A percentile compares a stretch with the other conserved stretches of the same genome.
phyloP scores from a whole-genome alignment of 140 eudicot species.

The Ambrosia hybrid region DNA sequence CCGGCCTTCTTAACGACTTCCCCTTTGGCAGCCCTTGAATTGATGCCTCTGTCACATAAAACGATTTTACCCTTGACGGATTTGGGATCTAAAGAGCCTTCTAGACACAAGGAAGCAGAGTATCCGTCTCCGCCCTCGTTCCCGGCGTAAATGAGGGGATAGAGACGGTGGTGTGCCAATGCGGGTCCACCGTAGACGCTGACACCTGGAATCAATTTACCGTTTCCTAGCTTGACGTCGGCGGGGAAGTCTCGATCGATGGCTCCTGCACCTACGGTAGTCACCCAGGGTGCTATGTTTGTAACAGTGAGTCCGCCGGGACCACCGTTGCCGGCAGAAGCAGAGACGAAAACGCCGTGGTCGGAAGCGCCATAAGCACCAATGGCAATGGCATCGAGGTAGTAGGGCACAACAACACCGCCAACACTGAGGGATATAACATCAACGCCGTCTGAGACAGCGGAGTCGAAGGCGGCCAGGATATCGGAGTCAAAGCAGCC shows the following conservation, averaged over 20 bases:
- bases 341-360: slow-evolving; percentile 83
- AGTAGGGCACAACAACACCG: slow-evolving; percentile 85
- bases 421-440: slow-evolving; percentile 80
- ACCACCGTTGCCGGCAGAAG: slow-evolving; percentile 98
- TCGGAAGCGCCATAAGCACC: slow-evolving; percentile 76
- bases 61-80: slow-evolving; percentile 75
- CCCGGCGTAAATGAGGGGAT: slow-evolving; percentile 79
- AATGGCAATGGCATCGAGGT: slow-evolving; percentile 88
- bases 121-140: slow-evolving; percentile 80
- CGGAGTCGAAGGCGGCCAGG: slow-evolving; percentile 90
- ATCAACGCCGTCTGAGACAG: slow-evolving; percentile 85
- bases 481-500: slow-evolving; percentile 94
- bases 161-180: slow-evolving; percentile 46
- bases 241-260: slow-evolving; percentile 92
- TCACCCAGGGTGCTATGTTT: slow-evolving; percentile 91
- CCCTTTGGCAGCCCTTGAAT: slow-evolving; percentile 83
- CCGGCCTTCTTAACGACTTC: slow-evolving; percentile 88
- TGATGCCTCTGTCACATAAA: slow-evolving; percentile 84
- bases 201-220: slow-evolving; percentile 65
- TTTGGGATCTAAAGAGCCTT: slow-evolving; percentile 68
- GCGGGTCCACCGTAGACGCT: slow-evolving; percentile 84
- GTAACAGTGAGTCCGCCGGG: slow-evolving; percentile 93
- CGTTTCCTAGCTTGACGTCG: slow-evolving; percentile 81
- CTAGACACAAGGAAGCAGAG: slow-evolving; percentile 82
- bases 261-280: slow-evolving; percentile 93